Evolutionary conservation across 768 basidiomycete genomes (phyloP).

Genomic region (Neoboletus subvelutipes): DNA sequence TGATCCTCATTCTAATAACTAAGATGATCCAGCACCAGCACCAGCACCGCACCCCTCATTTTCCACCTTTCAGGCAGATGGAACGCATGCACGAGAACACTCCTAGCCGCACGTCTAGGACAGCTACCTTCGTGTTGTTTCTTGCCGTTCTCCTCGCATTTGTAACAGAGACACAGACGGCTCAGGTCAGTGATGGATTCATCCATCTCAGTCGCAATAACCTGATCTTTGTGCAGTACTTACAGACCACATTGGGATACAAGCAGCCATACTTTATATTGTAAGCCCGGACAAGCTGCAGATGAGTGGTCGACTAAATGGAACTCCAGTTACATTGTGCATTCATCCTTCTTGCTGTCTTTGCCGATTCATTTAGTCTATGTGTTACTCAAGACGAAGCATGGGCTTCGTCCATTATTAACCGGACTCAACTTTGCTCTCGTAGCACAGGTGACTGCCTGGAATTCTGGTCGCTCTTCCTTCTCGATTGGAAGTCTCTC

Average conservation of each 20-base stretch:
- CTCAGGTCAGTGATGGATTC: constrained; percentile 52
- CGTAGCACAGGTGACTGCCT: constrained; percentile 27
- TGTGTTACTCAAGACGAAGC: constrained; percentile 50
- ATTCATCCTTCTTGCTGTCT: constrained; percentile 74
- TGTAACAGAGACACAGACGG: constrained; percentile 71
- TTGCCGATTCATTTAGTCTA: constrained; percentile 81
- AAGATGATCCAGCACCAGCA: background rate
- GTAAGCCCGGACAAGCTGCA: constrained; percentile 43
- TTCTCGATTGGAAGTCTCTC: constrained; percentile 22
- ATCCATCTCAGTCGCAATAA: background rate
- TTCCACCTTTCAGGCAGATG: no score
- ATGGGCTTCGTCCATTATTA: constrained; percentile 49
- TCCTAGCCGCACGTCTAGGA: constrained; percentile 30
- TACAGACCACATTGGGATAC: constrained; percentile 75
- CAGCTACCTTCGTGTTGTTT: constrained; percentile 54
- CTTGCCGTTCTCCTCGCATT: constrained; percentile 63
- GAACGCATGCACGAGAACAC: background rate
- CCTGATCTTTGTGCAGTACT: constrained; percentile 51
- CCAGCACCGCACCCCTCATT: background rate
- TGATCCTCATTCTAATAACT: no score
- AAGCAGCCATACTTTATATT: constrained; percentile 88
- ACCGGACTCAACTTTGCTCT: constrained; percentile 52
- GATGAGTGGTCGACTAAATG: background rate
- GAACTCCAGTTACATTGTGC: constrained; percentile 72
- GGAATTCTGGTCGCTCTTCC: constrained; percentile 7